phyloP scores from a whole-genome alignment of 495 filamentous ascomycete species.

The Astrothelium macrocarpum region DNA sequence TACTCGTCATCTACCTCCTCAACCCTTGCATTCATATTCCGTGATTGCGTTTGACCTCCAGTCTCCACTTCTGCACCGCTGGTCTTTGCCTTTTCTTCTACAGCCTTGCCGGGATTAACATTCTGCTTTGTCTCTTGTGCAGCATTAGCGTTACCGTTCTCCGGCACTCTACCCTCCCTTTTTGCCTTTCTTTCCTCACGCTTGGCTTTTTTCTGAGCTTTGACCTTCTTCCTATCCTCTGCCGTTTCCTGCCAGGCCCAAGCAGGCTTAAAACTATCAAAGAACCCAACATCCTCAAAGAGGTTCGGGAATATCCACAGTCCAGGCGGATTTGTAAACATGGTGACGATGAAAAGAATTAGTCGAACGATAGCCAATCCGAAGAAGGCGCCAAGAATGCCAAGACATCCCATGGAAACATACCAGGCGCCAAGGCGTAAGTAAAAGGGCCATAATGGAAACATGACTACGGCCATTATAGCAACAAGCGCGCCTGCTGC shows the following conservation, averaged over 20 bases:
- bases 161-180: constrained; percentile 14
- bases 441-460: constrained; percentile 92
- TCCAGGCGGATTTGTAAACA: constrained; percentile 74
- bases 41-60: constrained; percentile 8
- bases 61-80: constrained; percentile 1
- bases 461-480: constrained; percentile 83
- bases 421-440: constrained; percentile 95
- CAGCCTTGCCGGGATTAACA: constrained; percentile 8
- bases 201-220: constrained; percentile 22
- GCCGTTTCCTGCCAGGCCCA: constrained; percentile 77
- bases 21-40: constrained; percentile 18
- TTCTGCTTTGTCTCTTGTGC: constrained; percentile 1
- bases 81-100: constrained; percentile 6
- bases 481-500: constrained; percentile 68
- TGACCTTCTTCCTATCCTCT: constrained; percentile 47
- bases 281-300: constrained; percentile 97
- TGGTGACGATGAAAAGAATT: constrained; percentile 88
- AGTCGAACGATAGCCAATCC: constrained; percentile 93
- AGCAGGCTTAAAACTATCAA: constrained; percentile 90
- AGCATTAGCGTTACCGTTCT: background rate
- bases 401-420: constrained; percentile 87
- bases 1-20: constrained; percentile 25
- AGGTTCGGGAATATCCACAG: constrained; percentile 97
- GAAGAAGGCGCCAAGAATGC: constrained; percentile 89
- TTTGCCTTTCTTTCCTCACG: constrained; percentile 18